Percentiles rank a stretch among this genome's conserved stretches.
Evolutionary conservation across 2,329 filamentous ascomycete species (phyloP).

Genomic region (Pseudogymnoascus sp.): DNA sequence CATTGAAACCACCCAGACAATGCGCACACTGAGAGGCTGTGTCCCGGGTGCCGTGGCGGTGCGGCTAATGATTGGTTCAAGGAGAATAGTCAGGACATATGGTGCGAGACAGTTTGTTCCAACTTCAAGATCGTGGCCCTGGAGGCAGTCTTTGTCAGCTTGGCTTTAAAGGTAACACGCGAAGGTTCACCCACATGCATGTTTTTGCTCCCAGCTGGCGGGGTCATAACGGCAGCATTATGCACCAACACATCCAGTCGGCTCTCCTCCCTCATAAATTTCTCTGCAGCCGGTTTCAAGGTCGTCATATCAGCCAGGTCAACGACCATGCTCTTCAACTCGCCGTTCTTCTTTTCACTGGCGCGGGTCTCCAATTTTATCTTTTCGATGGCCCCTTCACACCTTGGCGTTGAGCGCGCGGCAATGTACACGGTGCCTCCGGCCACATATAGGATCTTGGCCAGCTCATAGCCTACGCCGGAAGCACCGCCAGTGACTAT

Average conservation of each 20-base stretch:
- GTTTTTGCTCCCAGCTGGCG: constrained; percentile 35
- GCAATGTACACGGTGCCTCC: constrained; percentile 46
- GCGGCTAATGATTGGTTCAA: constrained; percentile 16
- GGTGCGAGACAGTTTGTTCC: constrained; percentile 19
- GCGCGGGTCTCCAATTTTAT: constrained; percentile 27
- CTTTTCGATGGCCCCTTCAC: constrained; percentile 34
- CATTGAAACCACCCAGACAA: constrained; percentile 26
- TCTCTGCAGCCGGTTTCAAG: constrained; percentile 22
- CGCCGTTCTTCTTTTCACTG: background rate
- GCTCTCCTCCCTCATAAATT: constrained; percentile 26
- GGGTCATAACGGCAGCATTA: constrained; percentile 39
- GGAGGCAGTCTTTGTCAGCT: background rate
- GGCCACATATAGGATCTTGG: constrained; percentile 41
- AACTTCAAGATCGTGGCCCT: constrained; percentile 19
- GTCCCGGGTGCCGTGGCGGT: constrained; percentile 15
- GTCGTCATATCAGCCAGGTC: constrained; percentile 26
- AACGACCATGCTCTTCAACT: constrained; percentile 19
- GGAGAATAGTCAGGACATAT: constrained; percentile 19
- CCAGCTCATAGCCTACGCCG: constrained; percentile 40
- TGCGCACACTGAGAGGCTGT: constrained; percentile 24
- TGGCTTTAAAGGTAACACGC: background rate
- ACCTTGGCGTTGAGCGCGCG: constrained; percentile 36
- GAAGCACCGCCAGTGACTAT: constrained; percentile 37
- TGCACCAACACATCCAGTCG: constrained; percentile 37
- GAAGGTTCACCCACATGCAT: constrained; percentile 17